phyloP scores from a whole-genome alignment of 116 monocot genomes.

The Cymodocea nodosa region DNA sequence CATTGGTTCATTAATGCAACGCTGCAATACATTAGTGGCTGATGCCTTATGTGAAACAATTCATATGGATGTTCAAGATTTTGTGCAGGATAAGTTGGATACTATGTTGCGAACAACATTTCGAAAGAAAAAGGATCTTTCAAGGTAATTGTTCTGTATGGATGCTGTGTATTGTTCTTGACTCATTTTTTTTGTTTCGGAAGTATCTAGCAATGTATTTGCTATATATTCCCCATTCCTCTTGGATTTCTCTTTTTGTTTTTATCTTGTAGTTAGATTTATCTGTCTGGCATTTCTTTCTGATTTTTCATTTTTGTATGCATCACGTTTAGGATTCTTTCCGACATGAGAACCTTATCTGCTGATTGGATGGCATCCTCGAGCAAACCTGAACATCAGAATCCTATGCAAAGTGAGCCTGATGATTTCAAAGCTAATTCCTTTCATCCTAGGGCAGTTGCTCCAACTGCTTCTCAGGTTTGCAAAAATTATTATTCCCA shows the following conservation, averaged over 20 bases:
- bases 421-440: slow-evolving; percentile 35
- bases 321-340: slow-evolving; percentile 54
- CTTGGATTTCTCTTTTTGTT: not conserved
- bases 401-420: slow-evolving; percentile 38
- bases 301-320: not conserved
- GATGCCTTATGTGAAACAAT: slow-evolving; percentile 99
- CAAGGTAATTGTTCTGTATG: slow-evolving; percentile 36
- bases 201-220: not conserved
- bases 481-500: not conserved
- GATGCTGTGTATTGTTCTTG: not conserved
- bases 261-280: not conserved
- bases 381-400: slow-evolving; percentile 53
- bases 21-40: slow-evolving; percentile 74
- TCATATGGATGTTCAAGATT: slow-evolving; percentile 91
- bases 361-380: slow-evolving; percentile 99
- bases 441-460: slow-evolving; percentile 83
- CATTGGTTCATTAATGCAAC: slow-evolving; percentile 94
- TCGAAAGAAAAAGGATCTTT: slow-evolving; percentile 93
- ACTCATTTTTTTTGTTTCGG: not conserved
- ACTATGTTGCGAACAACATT: slow-evolving; percentile 82
- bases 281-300: not conserved
- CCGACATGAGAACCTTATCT: slow-evolving; percentile 96
- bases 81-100: slow-evolving; percentile 95
- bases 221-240: too few relatives aligned
- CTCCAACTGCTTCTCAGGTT: slow-evolving; percentile 93